Evolutionary conservation across 306 rosid genomes (phyloP).

Genomic region (Glycyrrhiza uralensis): DNA sequence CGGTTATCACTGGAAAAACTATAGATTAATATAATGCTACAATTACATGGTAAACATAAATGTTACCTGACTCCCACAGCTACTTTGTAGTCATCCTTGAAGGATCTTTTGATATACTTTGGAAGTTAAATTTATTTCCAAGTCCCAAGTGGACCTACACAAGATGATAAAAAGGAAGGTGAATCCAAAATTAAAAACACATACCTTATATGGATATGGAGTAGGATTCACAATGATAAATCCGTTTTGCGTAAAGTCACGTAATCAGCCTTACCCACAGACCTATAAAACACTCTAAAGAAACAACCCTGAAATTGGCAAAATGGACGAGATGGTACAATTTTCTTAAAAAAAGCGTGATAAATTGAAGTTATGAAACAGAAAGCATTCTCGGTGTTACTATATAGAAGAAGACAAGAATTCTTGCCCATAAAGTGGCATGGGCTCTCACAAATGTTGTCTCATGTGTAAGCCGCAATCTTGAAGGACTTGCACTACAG

Average conservation of each 20-base stretch:
- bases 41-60: background rate
- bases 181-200: background rate
- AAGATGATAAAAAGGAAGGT: conserved; percentile 5
- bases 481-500: conserved; percentile 59
- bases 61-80: conserved; percentile 92
- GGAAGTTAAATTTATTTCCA: conserved; percentile 93
- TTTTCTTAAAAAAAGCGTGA: background rate
- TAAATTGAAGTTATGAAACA: background rate
- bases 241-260: conserved; percentile 84
- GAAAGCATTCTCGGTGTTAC: conserved; percentile 49
- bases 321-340: conserved; percentile 2
- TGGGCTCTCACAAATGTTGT: conserved; percentile 92
- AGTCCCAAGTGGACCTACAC: conserved; percentile 78
- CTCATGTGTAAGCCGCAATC: conserved; percentile 91
- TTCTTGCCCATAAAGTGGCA: conserved; percentile 73
- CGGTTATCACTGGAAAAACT: background rate
- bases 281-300: conserved; percentile 82
- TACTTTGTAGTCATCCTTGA: conserved; percentile 92
- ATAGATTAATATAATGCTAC: background rate
- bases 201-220: background rate
- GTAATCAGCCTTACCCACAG: conserved; percentile 85
- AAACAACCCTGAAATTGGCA: conserved; percentile 79
- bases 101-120: conserved; percentile 86
- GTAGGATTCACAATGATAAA: conserved; percentile 76
- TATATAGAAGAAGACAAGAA: conserved; percentile 66